Conservation (phyloP, 345 rosid genomes). For the Populus davidiana region DNA sequence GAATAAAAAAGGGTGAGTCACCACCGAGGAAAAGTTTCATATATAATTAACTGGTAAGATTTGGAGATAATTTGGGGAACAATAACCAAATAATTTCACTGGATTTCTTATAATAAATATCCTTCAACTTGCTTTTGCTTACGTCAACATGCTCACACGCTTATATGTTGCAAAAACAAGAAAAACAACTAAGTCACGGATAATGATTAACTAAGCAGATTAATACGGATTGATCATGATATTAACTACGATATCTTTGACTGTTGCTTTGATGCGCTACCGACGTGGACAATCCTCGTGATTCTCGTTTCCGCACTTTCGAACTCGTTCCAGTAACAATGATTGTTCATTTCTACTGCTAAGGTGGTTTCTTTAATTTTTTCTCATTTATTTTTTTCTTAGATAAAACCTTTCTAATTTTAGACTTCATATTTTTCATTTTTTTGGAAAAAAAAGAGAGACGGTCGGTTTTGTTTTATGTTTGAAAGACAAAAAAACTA, state of each 20-base stretch:
- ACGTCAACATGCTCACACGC: background rate
- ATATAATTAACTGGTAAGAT: too few species aligned
- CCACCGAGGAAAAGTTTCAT: background rate
- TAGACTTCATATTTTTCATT: too few species aligned
- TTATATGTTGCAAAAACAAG: too few species aligned
- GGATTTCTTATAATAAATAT: background rate
- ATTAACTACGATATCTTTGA: slow-evolving; percentile 6
- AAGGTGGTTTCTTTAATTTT: background rate
- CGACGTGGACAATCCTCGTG: slow-evolving; percentile 38
- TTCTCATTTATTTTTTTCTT: too few species aligned
- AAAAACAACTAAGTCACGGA: background rate
- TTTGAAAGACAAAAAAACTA: too few species aligned
- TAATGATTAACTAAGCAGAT: background rate
- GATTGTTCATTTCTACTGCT: background rate
- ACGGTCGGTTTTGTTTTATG: too few species aligned
- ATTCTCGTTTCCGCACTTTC: background rate
- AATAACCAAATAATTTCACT: background rate
- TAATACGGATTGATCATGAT: background rate
- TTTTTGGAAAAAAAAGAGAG: too few species aligned
- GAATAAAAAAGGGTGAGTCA: background rate
- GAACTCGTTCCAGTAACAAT: too few species aligned
- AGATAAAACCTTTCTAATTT: too few species aligned
- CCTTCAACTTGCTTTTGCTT: background rate
- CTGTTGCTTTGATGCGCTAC: slow-evolving; percentile 20
- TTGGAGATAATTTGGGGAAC: background rate